Base-by-base conservation (phyloP, 2,329 filamentous ascomycete genomes). In the Aureobasidium melanogenum region DNA sequence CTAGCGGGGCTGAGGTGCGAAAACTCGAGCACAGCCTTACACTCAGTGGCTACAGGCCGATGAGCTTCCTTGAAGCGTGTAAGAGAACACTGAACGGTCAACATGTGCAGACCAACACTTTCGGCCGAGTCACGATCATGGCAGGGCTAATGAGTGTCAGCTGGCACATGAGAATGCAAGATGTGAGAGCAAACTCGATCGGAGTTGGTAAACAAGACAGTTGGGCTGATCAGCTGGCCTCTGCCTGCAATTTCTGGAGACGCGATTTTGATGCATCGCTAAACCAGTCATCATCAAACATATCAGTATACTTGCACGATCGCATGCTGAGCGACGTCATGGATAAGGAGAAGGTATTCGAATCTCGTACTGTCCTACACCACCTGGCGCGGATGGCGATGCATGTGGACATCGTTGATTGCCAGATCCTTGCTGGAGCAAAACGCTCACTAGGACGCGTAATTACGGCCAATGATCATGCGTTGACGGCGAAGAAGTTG, bases 341-440 rank as follows among this genome's bases (percentile, higher is more conserved):
- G 1, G 77, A 79, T 46, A 85, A 87, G 68, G 84, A 88, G 64
- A 87, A 87, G 67, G 86, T 95, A 32, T 93, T 94, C 67, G 91
- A 97, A 72, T 91, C 88, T 64, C 85, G 91, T 22, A 95, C 88
- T 2, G 93, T 96, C 30, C 79, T 97, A 47, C 92, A 97, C 70
- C 91, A 96, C 68, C 79, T 99, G 14, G 94, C 94, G 0, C 94
- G 97, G 73, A 97, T 99, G 90, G 91, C 91, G 3, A 96, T 96
- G 83, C 91, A 97, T 70, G 91, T 96, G 26, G 93, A 97, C 70
- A 91, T 97, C 59, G 89, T 96, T n/a, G 93, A 97, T 72, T 93
- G 91, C 69, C 93, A 97, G 74, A 95, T 97, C 66, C 97, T 94
- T 72, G 94, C 93, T 5, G 87, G 92, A 9, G 91, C 93, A 1